Conservation (phyloP, 768 basidiomycete species). For the Termitomyces sp. region DNA sequence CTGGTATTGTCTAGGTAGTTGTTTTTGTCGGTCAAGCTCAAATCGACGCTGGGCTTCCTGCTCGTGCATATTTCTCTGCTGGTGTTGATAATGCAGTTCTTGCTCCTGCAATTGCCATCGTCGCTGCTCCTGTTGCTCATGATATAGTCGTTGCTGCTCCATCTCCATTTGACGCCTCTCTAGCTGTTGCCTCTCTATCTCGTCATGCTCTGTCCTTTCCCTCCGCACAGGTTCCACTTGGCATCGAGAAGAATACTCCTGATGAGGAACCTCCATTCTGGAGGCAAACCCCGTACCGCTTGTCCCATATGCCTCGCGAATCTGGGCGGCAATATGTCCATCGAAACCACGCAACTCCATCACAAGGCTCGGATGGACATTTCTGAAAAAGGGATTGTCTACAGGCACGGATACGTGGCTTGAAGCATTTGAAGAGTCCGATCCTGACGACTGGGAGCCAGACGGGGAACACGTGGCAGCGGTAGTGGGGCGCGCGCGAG, state of each 20-base stretch:
- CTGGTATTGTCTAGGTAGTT: constrained; percentile 11
- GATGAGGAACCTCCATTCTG: constrained; percentile 9
- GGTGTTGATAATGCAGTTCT: constrained; percentile 14
- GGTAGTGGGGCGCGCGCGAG: constrained; percentile 2
- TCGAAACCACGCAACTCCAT: constrained; percentile 54
- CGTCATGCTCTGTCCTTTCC: constrained; percentile 22
- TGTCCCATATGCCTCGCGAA: constrained; percentile 38
- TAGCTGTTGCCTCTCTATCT: constrained; percentile 16
- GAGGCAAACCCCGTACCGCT: constrained; percentile 26
- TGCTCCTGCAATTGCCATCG: constrained; percentile 9
- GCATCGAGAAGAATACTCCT: not conserved
- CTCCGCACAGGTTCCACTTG: constrained; percentile 16
- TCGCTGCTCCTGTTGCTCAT: constrained; percentile 19
- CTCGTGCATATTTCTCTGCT: not conserved
- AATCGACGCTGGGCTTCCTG: constrained; percentile 15
- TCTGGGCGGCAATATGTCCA: constrained; percentile 45
- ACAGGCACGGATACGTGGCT: constrained; percentile 22
- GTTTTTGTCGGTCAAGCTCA: constrained; percentile 16
- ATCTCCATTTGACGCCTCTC: constrained; percentile 17
- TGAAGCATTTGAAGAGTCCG: constrained; percentile 21
- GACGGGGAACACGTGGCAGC: constrained; percentile 13
- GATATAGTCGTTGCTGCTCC: constrained; percentile 18
- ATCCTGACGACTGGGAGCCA: not conserved
- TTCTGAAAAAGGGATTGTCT: constrained; percentile 37
- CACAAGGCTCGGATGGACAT: constrained; percentile 51